Conservation (phyloP, 2,329 filamentous ascomycete genomes). For the Neofusicoccum sp. region DNA sequence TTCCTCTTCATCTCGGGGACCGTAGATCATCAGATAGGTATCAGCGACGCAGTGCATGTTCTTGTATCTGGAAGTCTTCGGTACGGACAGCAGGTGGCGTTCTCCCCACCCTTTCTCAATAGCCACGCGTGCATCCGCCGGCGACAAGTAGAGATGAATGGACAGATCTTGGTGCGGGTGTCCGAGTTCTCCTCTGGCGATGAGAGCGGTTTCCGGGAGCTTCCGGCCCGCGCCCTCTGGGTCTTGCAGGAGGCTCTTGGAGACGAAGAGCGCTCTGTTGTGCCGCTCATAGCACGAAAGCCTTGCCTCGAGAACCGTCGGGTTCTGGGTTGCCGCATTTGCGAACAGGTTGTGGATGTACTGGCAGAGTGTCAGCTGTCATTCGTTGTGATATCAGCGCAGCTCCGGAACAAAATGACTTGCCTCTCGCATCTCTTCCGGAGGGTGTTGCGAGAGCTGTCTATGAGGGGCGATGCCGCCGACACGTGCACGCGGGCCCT, state of each 20-base stretch:
- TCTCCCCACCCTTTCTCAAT: conserved; percentile 10
- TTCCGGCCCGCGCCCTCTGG: neutral
- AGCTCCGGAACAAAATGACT: neutral
- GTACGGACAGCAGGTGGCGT: neutral
- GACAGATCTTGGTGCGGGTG: conserved; percentile 1
- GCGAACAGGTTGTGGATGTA: neutral
- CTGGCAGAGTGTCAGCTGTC: neutral
- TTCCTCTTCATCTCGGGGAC: neutral
- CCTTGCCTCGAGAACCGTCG: neutral
- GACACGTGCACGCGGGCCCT: neutral
- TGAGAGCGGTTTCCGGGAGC: neutral
- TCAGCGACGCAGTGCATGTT: neutral
- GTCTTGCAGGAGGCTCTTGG: neutral
- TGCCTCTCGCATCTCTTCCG: neutral
- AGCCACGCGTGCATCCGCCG: neutral
- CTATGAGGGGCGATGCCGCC: conserved; percentile 1
- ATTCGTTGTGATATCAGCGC: too few relatives aligned
- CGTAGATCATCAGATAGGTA: conserved; percentile 2
- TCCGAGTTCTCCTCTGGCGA: neutral
- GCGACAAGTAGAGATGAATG: neutral
- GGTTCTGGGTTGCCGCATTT: neutral
- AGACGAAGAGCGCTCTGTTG: neutral
- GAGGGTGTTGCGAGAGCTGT: neutral
- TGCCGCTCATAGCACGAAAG: neutral
- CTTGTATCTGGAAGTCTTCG: neutral